Percentiles rank a stretch among this genome's conserved stretches.
These are phyloP conservation scores for Citrus trifoliata DNA, from an alignment of 345 rosid species.

Conservation along the genomic window DNA sequence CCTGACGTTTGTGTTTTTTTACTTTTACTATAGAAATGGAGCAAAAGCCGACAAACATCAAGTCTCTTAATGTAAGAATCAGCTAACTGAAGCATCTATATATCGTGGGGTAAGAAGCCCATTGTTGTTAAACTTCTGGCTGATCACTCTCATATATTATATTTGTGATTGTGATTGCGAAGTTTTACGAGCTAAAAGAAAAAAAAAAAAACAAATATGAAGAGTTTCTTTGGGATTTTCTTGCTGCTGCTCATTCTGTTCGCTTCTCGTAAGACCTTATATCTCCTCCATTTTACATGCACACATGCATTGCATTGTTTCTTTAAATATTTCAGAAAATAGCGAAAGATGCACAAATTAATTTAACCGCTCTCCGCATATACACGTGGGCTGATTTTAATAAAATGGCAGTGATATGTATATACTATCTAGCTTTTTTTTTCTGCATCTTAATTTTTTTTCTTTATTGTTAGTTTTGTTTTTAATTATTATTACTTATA, in stretches of 20 bases:
- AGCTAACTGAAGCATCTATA: not conserved
- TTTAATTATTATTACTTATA: not conserved
- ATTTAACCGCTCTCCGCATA: too few species aligned
- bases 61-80: too few species aligned
- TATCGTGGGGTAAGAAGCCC: not conserved
- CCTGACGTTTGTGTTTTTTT: too few species aligned
- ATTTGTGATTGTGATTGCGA: too few species aligned
- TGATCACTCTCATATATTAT: not conserved
- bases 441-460: not conserved
- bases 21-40: fast-evolving
- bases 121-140: not conserved
- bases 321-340: not conserved
- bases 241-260: conserved; percentile 33
- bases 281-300: not conserved
- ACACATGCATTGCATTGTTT: not conserved
- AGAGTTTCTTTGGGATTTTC: conserved; percentile 20
- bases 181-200: too few species aligned
- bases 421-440: too few species aligned
- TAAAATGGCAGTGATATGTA: too few species aligned
- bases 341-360: too few species aligned
- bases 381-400: too few species aligned
- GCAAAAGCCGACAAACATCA: too few species aligned
- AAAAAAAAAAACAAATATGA: not conserved
- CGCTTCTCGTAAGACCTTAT: conserved; percentile 24
- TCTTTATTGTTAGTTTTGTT: too few species aligned